Conservation (phyloP, 169 alveolate genomes). For the Plasmodium gallinaceum region DNA sequence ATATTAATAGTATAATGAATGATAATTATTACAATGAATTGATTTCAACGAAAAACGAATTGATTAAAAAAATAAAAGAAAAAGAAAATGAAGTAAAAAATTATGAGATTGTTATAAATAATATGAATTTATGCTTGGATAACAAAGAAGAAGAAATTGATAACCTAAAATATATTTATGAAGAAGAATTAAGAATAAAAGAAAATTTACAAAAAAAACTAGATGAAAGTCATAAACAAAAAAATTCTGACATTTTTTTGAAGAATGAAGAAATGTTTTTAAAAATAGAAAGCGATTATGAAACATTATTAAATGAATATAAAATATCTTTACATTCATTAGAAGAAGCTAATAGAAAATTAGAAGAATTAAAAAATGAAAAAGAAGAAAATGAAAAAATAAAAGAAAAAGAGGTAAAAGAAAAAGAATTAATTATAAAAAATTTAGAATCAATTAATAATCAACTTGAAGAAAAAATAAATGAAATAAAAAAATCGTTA, state of each 20-base stretch:
- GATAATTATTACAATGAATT: conserved; percentile 2
- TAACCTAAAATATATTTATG: conserved; percentile 31
- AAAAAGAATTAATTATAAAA: conserved; percentile 63
- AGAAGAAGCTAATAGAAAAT: conserved; percentile 33
- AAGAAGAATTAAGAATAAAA: conserved; percentile 20
- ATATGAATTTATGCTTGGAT: conserved; percentile 20
- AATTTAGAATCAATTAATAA: conserved; percentile 53
- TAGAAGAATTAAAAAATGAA: conserved; percentile 38
- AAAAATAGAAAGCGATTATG: conserved; percentile 23
- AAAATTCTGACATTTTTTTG: not conserved
- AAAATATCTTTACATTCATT: conserved; percentile 30
- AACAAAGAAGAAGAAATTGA: conserved; percentile 50
- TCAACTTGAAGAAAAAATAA: conserved; percentile 38
- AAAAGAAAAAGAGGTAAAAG: conserved; percentile 54
- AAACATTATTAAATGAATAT: conserved; percentile 49
- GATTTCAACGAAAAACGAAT: conserved; percentile 1
- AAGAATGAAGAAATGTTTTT: conserved; percentile 39
- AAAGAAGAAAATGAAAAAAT: conserved; percentile 40
- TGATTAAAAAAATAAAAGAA: conserved; percentile 16
- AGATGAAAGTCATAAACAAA: not conserved
- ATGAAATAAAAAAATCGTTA: conserved; percentile 29
- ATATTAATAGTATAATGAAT: conserved; percentile 2
- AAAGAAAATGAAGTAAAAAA: conserved; percentile 48
- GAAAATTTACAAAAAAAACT: conserved; percentile 5
- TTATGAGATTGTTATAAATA: conserved; percentile 27